These are phyloP conservation scores for Paxillus involutus DNA, from an alignment of 768 basidiomycete species.

Conservation along the genomic window DNA sequence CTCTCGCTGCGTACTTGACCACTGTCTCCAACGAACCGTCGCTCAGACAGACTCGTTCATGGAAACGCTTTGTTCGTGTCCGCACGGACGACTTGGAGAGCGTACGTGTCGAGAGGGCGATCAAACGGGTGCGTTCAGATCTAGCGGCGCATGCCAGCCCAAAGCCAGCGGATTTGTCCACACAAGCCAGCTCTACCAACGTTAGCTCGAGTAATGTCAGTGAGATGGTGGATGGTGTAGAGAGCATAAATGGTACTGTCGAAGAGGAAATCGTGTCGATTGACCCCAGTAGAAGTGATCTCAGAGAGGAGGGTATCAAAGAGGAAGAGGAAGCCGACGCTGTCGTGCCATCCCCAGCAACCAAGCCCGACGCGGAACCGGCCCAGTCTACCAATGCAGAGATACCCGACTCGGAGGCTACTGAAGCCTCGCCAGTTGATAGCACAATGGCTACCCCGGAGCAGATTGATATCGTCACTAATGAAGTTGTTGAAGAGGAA, in stretches of 20 bases:
- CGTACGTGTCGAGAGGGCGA: constrained; percentile 80
- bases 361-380: constrained; percentile 6
- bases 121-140: constrained; percentile 86
- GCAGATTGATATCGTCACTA: constrained; percentile 21
- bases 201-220: constrained; percentile 32
- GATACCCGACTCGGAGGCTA: constrained; percentile 18
- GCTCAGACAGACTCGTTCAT: constrained; percentile 64
- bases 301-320: constrained; percentile 23
- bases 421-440: constrained; percentile 13
- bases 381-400: constrained; percentile 21
- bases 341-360: neutral
- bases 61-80: constrained; percentile 86
- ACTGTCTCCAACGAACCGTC: constrained; percentile 66
- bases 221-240: constrained; percentile 30
- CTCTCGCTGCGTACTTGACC: constrained; percentile 79
- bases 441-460: constrained; percentile 5
- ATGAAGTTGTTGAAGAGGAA: constrained; percentile 27
- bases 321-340: constrained; percentile 18
- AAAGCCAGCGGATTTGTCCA: constrained; percentile 26
- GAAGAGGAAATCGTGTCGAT: constrained; percentile 22
- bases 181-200: constrained; percentile 21
- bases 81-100: constrained; percentile 88
- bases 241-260: constrained; percentile 28
- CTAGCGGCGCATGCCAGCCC: constrained; percentile 67
- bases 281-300: constrained; percentile 13